Conservation (phyloP, 306 rosid species). For the Lathyrus tuberosus region DNA sequence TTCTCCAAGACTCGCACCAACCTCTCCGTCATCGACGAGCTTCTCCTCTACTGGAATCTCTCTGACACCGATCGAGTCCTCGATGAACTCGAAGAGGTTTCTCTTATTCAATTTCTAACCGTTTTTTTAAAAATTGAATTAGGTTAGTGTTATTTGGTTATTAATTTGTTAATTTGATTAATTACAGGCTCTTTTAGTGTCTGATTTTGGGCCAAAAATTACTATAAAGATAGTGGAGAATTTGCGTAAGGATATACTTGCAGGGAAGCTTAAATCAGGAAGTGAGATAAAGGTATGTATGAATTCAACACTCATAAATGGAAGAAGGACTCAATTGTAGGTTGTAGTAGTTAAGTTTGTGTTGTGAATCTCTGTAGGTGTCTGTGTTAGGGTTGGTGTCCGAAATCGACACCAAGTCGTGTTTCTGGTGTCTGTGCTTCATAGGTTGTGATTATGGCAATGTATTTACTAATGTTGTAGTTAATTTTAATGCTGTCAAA, state of each 20-base stretch:
- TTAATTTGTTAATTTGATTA: neutral
- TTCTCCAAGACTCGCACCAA: constrained; percentile 88
- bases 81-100: constrained; percentile 96
- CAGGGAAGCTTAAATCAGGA: constrained; percentile 94
- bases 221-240: constrained; percentile 86
- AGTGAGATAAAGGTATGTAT: constrained; percentile 78
- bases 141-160: neutral
- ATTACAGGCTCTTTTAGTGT: constrained; percentile 75
- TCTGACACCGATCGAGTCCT: constrained; percentile 90
- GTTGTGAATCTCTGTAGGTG: no score
- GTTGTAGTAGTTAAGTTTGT: no score
- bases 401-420: no score
- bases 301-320: neutral
- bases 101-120: neutral
- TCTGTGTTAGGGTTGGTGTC: no score
- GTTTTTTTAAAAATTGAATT: neutral
- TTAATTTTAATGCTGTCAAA: no score
- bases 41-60: constrained; percentile 92
- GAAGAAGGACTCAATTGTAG: no score
- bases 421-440: no score
- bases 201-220: constrained; percentile 91
- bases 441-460: no score
- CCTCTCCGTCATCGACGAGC: constrained; percentile 91
- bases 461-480: no score
- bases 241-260: constrained; percentile 76